Evolutionary conservation across 306 rosid species (phyloP).

Genomic region (Elaeagnus macrophylla): DNA sequence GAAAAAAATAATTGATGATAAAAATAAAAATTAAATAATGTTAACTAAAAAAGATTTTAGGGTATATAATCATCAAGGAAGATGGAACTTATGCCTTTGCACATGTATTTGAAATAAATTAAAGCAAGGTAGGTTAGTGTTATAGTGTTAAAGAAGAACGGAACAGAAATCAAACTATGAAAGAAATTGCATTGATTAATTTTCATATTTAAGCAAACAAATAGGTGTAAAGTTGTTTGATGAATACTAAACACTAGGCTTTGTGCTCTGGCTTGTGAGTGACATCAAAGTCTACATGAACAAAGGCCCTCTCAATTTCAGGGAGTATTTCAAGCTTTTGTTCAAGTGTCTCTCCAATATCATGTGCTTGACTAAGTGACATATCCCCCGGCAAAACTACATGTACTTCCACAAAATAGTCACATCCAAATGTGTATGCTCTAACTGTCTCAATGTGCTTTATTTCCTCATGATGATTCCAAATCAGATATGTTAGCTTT

Average conservation of each 20-base stretch:
- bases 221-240: no score
- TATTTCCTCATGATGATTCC: constrained; percentile 77
- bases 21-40: no score
- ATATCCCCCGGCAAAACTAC: constrained; percentile 58
- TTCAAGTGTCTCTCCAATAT: constrained; percentile 82
- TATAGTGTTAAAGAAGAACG: no score
- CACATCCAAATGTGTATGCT: constrained; percentile 69
- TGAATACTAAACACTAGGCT: constrained; percentile 16
- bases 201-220: no score
- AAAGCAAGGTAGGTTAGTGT: no score
- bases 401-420: constrained; percentile 83
- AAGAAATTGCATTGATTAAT: no score
- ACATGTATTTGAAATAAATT: no score
- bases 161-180: no score
- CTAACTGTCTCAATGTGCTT: constrained; percentile 67
- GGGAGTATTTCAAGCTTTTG: constrained; percentile 74
- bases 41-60: no score
- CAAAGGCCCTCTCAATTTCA: constrained; percentile 82
- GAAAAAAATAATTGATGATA: no score
- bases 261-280: constrained; percentile 78
- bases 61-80: no score
- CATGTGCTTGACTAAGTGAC: constrained; percentile 61
- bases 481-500: constrained; percentile 65
- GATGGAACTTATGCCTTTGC: no score
- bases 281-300: constrained; percentile 74